Percentiles rank a stretch among this genome's conserved stretches.
Evolutionary conservation across 2,329 filamentous ascomycete species (phyloP).

Genomic region (Orbilia oligospora): DNA sequence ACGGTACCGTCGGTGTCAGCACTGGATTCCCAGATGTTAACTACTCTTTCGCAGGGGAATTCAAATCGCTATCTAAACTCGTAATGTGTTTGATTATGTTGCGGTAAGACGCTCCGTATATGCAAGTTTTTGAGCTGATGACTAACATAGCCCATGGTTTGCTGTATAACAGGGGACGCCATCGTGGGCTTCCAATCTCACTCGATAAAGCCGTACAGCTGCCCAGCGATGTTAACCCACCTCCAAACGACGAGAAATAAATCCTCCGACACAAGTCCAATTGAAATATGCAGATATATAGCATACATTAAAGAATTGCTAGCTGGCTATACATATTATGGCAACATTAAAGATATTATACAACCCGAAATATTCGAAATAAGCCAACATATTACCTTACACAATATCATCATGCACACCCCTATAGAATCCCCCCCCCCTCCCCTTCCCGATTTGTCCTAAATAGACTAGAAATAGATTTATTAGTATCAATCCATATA

Average conservation of each 20-base stretch:
- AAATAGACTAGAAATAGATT: slow-evolving; percentile 19
- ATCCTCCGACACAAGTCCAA: neutral
- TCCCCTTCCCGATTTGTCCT: neutral
- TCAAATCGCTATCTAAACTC: slow-evolving; percentile 61
- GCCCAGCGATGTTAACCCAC: slow-evolving; percentile 15
- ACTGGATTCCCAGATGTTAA: slow-evolving; percentile 60
- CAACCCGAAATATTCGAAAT: neutral
- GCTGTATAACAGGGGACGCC: slow-evolving; percentile 37
- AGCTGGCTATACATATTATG: slow-evolving; percentile 3
- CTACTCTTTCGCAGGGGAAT: slow-evolving; percentile 62
- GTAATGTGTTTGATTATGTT: slow-evolving; percentile 63
- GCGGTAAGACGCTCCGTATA: slow-evolving; percentile 1
- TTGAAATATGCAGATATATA: slow-evolving; percentile 8
- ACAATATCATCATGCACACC: neutral
- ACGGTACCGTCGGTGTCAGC: slow-evolving; percentile 63
- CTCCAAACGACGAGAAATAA: neutral
- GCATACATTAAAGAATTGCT: slow-evolving; percentile 20
- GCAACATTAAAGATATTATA: slow-evolving; percentile 14
- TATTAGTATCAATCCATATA: neutral
- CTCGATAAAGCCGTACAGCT: slow-evolving; percentile 55
- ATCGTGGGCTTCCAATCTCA: slow-evolving; percentile 54
- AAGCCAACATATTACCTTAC: neutral
- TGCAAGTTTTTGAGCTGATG: neutral
- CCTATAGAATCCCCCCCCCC: neutral
- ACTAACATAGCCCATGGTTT: neutral